Evolutionary conservation across 2,329 filamentous ascomycete genomes (phyloP).

Genomic region (Aspergillus sp.): DNA sequence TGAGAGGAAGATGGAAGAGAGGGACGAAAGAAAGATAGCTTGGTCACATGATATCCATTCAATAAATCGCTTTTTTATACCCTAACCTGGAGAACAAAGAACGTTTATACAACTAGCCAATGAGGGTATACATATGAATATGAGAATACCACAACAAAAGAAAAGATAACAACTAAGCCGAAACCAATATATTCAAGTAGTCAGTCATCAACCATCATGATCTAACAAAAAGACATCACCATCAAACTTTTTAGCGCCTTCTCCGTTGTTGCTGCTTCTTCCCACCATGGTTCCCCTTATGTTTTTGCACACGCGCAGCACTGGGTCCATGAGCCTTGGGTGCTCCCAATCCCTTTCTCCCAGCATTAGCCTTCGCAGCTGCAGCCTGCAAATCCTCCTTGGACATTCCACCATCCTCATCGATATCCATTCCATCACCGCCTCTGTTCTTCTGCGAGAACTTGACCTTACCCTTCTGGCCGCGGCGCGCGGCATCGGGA

Average conservation of each 20-base stretch:
- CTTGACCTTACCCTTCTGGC: slow-evolving; percentile 55
- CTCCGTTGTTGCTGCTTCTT: slow-evolving; percentile 9
- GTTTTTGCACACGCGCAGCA: slow-evolving; percentile 18
- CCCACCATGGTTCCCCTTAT: slow-evolving; percentile 8
- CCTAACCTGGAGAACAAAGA: no score
- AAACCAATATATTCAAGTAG: no score
- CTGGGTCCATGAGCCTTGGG: slow-evolving; percentile 21
- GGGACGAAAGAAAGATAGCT: no score
- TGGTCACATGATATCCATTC: no score
- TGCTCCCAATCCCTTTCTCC: slow-evolving; percentile 20
- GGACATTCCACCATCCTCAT: slow-evolving; percentile 14
- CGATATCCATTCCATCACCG: slow-evolving; percentile 39
- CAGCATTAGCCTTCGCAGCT: slow-evolving; percentile 2
- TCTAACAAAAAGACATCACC: no score
- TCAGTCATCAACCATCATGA: background rate
- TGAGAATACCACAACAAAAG: no score
- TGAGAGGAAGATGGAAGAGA: no score
- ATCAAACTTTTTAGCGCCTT: slow-evolving; percentile 5
- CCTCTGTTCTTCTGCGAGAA: slow-evolving; percentile 42
- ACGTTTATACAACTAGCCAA: no score
- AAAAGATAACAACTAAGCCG: no score
- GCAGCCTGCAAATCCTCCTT: slow-evolving; percentile 5
- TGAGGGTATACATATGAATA: no score
- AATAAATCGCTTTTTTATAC: no score
- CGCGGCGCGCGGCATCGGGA: slow-evolving; percentile 51